phyloP scores from a whole-genome alignment of 257 asterid species.

The Apocynum venetum region DNA sequence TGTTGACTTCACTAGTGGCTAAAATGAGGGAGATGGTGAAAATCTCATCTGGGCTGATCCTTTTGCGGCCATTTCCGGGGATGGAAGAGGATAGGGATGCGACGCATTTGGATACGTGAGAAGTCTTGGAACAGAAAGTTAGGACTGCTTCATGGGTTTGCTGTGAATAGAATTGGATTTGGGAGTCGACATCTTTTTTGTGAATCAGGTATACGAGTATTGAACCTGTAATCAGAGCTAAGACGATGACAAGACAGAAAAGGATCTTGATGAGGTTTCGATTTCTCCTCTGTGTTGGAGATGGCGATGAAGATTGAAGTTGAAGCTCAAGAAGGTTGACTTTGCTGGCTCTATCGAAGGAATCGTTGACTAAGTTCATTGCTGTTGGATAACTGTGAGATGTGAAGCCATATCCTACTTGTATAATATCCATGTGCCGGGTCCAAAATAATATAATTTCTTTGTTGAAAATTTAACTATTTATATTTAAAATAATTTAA shows the following conservation, averaged over 20 bases:
- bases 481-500: too few relatives aligned
- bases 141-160: neutral
- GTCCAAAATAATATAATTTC: too few relatives aligned
- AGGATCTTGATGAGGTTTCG: neutral
- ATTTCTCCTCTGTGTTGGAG: slow-evolving; percentile 5
- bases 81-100: neutral
- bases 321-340: neutral
- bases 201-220: neutral
- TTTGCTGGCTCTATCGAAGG: neutral
- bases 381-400: neutral
- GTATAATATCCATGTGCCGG: too few relatives aligned
- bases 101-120: neutral
- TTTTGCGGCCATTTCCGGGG: neutral
- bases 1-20: neutral
- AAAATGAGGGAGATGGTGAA: neutral
- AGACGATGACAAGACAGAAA: neutral
- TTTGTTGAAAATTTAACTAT: too few relatives aligned
- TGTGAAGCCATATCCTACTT: neutral
- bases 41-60: neutral
- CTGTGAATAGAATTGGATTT: neutral
- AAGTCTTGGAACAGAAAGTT: neutral
- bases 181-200: neutral
- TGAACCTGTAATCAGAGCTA: neutral
- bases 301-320: neutral
- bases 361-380: neutral